phyloP scores from a whole-genome alignment of 306 rosid species.

The Acacia confusa region DNA sequence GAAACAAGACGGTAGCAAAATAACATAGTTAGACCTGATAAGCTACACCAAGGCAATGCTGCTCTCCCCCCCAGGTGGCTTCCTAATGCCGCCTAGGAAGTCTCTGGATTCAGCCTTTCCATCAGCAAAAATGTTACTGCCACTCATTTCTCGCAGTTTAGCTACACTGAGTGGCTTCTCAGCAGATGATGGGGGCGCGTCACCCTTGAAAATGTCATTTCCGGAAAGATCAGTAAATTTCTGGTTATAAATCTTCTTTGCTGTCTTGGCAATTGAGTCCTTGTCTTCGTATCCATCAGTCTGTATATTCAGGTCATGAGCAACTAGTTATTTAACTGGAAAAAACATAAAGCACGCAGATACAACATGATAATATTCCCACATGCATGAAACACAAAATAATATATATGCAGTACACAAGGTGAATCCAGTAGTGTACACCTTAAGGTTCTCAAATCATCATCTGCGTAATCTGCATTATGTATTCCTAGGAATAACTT shows the following conservation, averaged over 20 bases:
- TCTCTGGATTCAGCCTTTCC: conserved; percentile 93
- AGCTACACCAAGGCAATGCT: conserved; percentile 91
- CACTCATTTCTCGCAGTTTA: conserved; percentile 89
- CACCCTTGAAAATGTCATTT: conserved; percentile 83
- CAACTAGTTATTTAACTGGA: conserved; percentile 1
- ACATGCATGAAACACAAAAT: conserved; percentile 20
- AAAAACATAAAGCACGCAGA: background rate
- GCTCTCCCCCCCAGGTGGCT: conserved; percentile 99
- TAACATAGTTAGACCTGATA: conserved; percentile 68
- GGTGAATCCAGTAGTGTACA: background rate
- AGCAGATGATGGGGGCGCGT: conserved; percentile 63
- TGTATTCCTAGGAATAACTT: conserved; percentile 19
- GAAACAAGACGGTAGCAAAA: conserved; percentile 52
- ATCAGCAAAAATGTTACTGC: conserved; percentile 94
- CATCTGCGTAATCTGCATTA: background rate
- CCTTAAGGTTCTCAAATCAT: conserved; percentile 9
- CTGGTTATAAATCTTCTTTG: conserved; percentile 83
- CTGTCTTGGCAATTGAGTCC: conserved; percentile 65
- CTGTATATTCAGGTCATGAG: conserved; percentile 38
- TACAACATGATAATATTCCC: conserved; percentile 1
- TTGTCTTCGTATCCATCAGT: conserved; percentile 52
- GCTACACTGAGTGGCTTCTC: conserved; percentile 82
- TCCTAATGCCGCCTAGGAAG: conserved; percentile 91
- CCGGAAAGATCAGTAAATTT: conserved; percentile 82
- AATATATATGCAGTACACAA: background rate